Evolutionary conservation across 768 basidiomycete genomes (phyloP).

Genomic region (Mycena leptocephala): DNA sequence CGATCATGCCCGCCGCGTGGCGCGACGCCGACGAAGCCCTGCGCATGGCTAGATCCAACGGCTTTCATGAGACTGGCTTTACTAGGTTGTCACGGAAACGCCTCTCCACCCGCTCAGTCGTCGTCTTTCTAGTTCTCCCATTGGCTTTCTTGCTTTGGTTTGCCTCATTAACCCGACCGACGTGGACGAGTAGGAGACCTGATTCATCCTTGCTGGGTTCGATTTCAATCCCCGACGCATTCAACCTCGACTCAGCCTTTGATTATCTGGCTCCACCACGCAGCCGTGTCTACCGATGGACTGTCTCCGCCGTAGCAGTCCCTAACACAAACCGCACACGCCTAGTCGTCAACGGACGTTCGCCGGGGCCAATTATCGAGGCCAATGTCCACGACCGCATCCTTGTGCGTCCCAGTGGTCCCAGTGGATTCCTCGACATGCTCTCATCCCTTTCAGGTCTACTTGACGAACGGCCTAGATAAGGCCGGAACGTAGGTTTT

Average conservation of each 20-base stretch:
- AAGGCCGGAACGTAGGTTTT: slow-evolving; percentile 46
- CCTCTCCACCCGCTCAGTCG: neutral
- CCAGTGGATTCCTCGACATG: too few relatives aligned
- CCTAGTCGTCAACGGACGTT: slow-evolving; percentile 66
- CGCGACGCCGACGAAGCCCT: neutral
- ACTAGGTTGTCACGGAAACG: neutral
- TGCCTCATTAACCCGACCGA: neutral
- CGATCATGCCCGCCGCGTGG: neutral
- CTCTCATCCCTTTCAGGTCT: slow-evolving; percentile 16
- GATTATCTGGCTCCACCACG: slow-evolving; percentile 47
- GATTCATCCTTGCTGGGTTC: neutral
- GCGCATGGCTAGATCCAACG: neutral
- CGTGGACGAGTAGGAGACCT: neutral
- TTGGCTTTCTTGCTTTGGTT: neutral
- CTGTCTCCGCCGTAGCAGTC: slow-evolving; percentile 54
- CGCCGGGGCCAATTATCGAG: slow-evolving; percentile 57
- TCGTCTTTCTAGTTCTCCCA: neutral
- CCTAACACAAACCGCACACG: slow-evolving; percentile 58
- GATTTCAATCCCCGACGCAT: neutral
- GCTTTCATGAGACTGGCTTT: neutral
- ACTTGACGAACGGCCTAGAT: slow-evolving; percentile 51
- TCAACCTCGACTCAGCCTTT: slow-evolving; percentile 43
- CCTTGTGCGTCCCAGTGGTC: slow-evolving; percentile 27
- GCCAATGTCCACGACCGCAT: slow-evolving; percentile 55
- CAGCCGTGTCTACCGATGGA: slow-evolving; percentile 61